Evolutionary conservation across 2,329 filamentous ascomycete genomes (phyloP), one percentile per base, ranked within the genome.

Genomic region (Metarhizium anisopliae): DNA sequence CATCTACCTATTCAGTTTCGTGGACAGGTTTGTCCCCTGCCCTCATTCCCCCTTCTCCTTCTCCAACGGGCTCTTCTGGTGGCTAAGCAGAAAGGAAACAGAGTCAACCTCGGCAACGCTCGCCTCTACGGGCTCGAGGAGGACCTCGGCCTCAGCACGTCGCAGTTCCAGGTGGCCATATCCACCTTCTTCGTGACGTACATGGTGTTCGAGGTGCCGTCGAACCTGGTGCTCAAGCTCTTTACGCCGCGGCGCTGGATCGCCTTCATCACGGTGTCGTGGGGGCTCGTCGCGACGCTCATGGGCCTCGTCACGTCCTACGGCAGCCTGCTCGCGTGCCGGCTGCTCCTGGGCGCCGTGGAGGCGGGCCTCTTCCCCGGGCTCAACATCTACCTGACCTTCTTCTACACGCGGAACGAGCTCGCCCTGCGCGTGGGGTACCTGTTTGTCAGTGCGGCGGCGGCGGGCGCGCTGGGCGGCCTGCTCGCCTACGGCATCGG

Each of bases 331-430:
- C 71, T 91, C n/a, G 86, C 80, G 6, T 85, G 83, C 59, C 83
- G 87, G 5, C 65, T 91, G 0, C 71, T 90, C 14, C 79, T 91
- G 0, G 87, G 87, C 5, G 74, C 79, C 6, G 77, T 89, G 43
- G 86, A 89, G 69, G 85, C 83, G 0, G 86, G 86, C 0, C 72
- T 89, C 0, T 89, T 89, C 60, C 86, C 87, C 0, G 86, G 86
- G 0, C 70, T 87, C 60, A 84, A 81, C 5, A 71, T 86, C 18
- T 89, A 89, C 61, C 75, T 91, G 18, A 90, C 87, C 0, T 80
- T 90, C 60, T 90, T 89, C 74, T 91, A 91, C 71, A 87, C 83
- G 50, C 87, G 86, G 64, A 77, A 79, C 32, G 87, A 91, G 68
- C 78, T 90, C 2, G 87, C 86, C 4, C 70, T 90, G 47, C 82